A percentile compares a stretch with the other conserved stretches of the same genome.
These are phyloP conservation scores for Aspergillus sojae DNA, from an alignment of 2,329 filamentous ascomycete genomes.

Conservation along the genomic window DNA sequence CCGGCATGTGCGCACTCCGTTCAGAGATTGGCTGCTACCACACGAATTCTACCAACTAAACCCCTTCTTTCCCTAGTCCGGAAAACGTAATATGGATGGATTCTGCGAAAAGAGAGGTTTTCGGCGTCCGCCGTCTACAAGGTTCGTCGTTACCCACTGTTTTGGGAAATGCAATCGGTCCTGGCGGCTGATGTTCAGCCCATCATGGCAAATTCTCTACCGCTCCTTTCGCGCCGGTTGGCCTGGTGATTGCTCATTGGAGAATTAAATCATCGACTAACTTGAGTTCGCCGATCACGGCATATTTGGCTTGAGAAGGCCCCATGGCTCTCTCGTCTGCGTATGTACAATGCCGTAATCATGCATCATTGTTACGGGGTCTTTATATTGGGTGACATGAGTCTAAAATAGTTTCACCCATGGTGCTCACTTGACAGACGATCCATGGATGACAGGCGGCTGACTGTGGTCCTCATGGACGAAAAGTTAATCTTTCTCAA, in stretches of 20 bases:
- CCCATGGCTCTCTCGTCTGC: not conserved
- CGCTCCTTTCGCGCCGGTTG: not conserved
- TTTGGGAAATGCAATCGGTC: not conserved
- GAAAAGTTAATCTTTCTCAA: too few relatives aligned
- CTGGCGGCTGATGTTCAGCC: not conserved
- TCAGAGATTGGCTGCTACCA: not conserved
- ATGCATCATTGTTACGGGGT: not conserved
- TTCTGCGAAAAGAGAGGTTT: not conserved
- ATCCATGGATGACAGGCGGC: not conserved
- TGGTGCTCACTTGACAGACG: not conserved
- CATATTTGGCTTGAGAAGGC: not conserved
- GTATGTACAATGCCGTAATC: conserved; percentile 1
- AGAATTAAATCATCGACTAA: not conserved
- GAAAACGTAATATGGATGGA: not conserved
- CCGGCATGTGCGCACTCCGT: not conserved
- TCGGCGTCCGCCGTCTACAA: not conserved
- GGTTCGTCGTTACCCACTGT: not conserved
- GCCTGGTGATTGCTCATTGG: not conserved
- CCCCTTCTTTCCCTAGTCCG: not conserved
- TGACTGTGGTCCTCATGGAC: too few relatives aligned
- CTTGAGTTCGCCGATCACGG: conserved; percentile 4
- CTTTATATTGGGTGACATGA: not conserved
- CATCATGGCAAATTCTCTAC: not conserved
- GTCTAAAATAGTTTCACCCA: not conserved
- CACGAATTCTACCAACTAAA: not conserved